Percentiles rank a stretch among this genome's conserved stretches.
phyloP scores from a whole-genome alignment of 2,329 filamentous ascomycete species.

The Trichoderma sp. region DNA sequence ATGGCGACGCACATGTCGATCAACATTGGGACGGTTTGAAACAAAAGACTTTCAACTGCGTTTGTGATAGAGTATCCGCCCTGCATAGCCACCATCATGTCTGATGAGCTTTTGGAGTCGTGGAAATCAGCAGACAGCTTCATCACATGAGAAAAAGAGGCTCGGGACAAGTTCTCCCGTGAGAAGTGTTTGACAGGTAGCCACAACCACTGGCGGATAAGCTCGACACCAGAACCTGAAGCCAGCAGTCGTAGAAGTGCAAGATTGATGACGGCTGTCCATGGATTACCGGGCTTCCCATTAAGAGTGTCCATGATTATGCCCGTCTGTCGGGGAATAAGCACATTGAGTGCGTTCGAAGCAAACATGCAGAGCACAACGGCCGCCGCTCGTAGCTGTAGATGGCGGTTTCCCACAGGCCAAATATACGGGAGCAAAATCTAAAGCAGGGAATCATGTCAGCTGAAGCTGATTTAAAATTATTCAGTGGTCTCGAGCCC shows the following conservation, averaged over 20 bases:
- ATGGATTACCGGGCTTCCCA: constrained; percentile 47
- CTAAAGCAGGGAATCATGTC: constrained; percentile 35
- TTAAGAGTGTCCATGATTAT: constrained; percentile 71
- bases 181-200: constrained; percentile 58
- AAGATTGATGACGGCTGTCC: constrained; percentile 53
- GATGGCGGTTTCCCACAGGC: constrained; percentile 62
- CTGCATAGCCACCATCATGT: constrained; percentile 57
- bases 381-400: constrained; percentile 67
- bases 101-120: constrained; percentile 58
- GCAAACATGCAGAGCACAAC: constrained; percentile 67
- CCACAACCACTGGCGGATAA: constrained; percentile 56
- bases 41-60: constrained; percentile 57
- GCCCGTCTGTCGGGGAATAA: constrained; percentile 79
- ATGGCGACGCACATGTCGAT: constrained; percentile 60
- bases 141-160: constrained; percentile 59
- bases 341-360: constrained; percentile 69
- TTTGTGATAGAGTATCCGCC: constrained; percentile 54
- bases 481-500: not conserved
- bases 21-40: constrained; percentile 58
- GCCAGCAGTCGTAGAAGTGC: constrained; percentile 50
- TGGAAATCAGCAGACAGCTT: constrained; percentile 61
- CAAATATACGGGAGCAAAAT: constrained; percentile 78
- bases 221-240: constrained; percentile 54
- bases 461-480: not conserved
- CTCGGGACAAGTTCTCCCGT: constrained; percentile 51